A percentile compares a stretch with the other conserved stretches of the same genome.
phyloP scores from a whole-genome alignment of 805 yeast species.

The Wickerhamomyces queroliae region DNA sequence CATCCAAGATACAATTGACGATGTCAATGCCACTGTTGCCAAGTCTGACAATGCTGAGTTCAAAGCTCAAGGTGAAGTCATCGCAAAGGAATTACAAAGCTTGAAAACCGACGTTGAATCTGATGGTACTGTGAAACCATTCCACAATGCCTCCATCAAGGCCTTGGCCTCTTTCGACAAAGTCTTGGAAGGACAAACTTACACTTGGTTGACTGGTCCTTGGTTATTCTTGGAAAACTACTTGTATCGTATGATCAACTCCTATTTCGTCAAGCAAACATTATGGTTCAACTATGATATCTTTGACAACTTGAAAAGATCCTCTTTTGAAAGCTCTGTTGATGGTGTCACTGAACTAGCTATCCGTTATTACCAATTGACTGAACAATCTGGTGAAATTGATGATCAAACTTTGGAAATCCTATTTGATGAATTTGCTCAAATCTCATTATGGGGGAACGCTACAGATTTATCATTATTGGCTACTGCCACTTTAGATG shows the following conservation, averaged over 20 bases:
- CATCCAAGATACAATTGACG: conserved; percentile 60
- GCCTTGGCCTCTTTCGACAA: conserved; percentile 58
- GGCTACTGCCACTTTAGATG: conserved; percentile 85
- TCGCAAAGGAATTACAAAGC: conserved; percentile 34
- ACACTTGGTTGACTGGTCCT: conserved; percentile 79
- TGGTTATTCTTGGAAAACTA: conserved; percentile 90
- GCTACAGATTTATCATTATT: conserved; percentile 91
- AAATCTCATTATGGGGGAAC: conserved; percentile 95
- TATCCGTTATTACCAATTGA: conserved; percentile 44
- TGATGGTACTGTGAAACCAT: conserved; percentile 36
- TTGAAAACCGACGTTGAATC: conserved; percentile 39
- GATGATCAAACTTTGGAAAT: conserved; percentile 41
- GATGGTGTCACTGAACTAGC: conserved; percentile 82
- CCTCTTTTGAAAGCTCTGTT: conserved; percentile 69
- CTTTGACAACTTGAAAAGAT: conserved; percentile 63
- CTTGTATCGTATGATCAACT: conserved; percentile 63
- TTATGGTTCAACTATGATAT: conserved; percentile 57
- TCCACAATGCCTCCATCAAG: conserved; percentile 35
- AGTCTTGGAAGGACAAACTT: conserved; percentile 28
- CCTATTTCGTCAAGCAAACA: conserved; percentile 31
- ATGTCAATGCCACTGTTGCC: conserved; percentile 38
- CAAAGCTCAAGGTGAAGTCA: conserved; percentile 39
- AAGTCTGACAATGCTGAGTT: conserved; percentile 20
- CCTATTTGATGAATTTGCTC: conserved; percentile 77
- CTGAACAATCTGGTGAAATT: conserved; percentile 21